Evolutionary conservation across 139 green algal genomes (phyloP).

Genomic region (Cymbomonas tetramitiformis): DNA sequence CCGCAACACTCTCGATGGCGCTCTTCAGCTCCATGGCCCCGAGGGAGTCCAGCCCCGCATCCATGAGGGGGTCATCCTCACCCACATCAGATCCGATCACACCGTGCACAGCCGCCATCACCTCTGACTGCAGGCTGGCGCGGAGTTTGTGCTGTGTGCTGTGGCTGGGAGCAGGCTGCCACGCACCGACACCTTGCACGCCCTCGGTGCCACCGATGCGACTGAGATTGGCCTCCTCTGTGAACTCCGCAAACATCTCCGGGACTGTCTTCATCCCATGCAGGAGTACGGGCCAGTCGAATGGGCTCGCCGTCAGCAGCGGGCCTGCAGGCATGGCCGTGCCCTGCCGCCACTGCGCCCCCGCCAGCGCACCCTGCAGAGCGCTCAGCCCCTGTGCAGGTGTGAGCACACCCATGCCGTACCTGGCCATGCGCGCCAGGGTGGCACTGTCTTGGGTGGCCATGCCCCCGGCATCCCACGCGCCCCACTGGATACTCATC

Average conservation of each 20-base stretch:
- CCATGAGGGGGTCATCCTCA: slow-evolving; percentile 20
- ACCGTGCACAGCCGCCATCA: slow-evolving; percentile 1
- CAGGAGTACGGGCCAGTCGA: no score
- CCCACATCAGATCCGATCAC: slow-evolving; percentile 14
- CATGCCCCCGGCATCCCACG: slow-evolving; percentile 71
- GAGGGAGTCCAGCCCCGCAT: slow-evolving; percentile 23
- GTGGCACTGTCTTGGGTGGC: slow-evolving; percentile 35
- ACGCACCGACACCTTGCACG: no score
- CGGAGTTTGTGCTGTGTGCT: no score
- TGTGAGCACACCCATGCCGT: slow-evolving; percentile 43
- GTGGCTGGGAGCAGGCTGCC: no score
- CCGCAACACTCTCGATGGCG: not conserved
- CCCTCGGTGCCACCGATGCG: no score
- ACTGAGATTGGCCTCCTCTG: no score
- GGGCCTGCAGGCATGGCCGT: no score
- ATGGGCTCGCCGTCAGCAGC: no score
- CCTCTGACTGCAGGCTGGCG: no score
- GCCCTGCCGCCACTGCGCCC: no score
- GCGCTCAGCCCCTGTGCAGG: slow-evolving; percentile 21
- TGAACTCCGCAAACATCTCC: no score
- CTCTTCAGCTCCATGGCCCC: slow-evolving; percentile 19
- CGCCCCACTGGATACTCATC: slow-evolving; percentile 67
- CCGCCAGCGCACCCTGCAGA: not conserved
- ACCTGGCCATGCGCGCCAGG: slow-evolving; percentile 43
- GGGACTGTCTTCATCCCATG: no score